Conservation (phyloP, 441 rosid species). For the Gossypium gossypioides region DNA sequence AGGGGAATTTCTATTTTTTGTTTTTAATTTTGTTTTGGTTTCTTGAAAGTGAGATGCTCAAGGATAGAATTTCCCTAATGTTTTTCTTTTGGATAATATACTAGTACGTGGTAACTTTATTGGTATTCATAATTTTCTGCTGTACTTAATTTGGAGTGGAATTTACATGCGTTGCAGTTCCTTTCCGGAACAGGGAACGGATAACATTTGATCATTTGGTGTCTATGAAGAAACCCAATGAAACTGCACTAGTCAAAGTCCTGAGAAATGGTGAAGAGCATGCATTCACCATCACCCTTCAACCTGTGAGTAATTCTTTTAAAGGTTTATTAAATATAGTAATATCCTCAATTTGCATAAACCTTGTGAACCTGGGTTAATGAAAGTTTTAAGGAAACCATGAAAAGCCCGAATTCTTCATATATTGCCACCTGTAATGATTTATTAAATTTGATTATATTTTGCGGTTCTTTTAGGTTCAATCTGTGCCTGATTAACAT, state of each 20-base stretch:
- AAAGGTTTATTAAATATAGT: neutral
- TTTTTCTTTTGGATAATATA: neutral
- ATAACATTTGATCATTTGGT: slow-evolving; percentile 80
- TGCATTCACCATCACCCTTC: slow-evolving; percentile 43
- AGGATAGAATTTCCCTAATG: neutral
- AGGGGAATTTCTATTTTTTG: no score
- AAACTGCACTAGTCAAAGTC: slow-evolving; percentile 47
- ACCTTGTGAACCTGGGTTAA: neutral
- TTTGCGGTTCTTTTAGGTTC: neutral
- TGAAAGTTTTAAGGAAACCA: neutral
- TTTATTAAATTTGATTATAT: neutral
- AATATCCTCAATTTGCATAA: neutral
- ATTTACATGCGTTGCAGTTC: slow-evolving; percentile 39
- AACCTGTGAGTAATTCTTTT: slow-evolving; percentile 51
- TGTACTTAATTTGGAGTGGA: slow-evolving; percentile 15
- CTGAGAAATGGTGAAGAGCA: slow-evolving; percentile 55
- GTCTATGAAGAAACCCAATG: slow-evolving; percentile 81
- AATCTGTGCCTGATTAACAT: neutral
- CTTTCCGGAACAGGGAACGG: slow-evolving; percentile 72
- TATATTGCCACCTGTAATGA: neutral
- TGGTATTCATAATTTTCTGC: neutral
- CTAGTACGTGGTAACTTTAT: neutral
- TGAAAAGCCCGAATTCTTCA: neutral
- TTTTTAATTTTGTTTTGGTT: neutral
- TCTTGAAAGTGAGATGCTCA: neutral